Base-by-base conservation (phyloP, 164 flowering plant species). In the Brasenia schreberi region DNA sequence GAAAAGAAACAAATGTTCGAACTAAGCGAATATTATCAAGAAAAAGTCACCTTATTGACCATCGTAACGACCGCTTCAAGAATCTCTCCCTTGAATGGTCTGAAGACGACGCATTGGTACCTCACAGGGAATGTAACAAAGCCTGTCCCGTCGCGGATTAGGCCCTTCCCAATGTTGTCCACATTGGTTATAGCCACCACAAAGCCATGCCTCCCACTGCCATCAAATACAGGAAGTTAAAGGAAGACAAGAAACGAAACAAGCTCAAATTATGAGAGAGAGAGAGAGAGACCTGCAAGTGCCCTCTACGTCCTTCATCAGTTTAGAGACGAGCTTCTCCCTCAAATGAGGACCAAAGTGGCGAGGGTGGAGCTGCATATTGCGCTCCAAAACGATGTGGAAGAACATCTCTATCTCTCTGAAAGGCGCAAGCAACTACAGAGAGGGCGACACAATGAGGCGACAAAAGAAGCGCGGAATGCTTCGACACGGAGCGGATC, bases 281-380 rank as follows among this genome's bases (percentile, higher is more conserved):
- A 60, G 62, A 60, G 62, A 60, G 23, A 44, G 43, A 7, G 63
- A 90, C 97, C 97, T 92, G 92, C 98, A 90, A 71, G 97, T 93
- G 70, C 97, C 98, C 74, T 93, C 97, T 5, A 90, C 98, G 63
- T 93, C 98, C 76, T 90, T 90, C 94, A 93, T 85, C 68, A 93
- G 94, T 79, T 90, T 93, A 18, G 96, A 67, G 11, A 89, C 80
- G 4, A 93, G 83, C 71, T 87, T 89, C 19, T 90, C 96, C 0
- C 90, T 86, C 19, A 93, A 85, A 69, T 82, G 81, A 11, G 96
- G 96, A 4, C 98, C 97, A 59, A 93, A 93, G 78, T 85, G 85
- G 67, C 96, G 89, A 19, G 98, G 97, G 53, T 93, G 97, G 6
- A 93, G 82, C 67, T 90, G 97, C 97, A 93, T 88, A 71, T 90